phyloP scores from a whole-genome alignment of 225 moss, liverwort and hornwort species.

The Neckera pumila region DNA sequence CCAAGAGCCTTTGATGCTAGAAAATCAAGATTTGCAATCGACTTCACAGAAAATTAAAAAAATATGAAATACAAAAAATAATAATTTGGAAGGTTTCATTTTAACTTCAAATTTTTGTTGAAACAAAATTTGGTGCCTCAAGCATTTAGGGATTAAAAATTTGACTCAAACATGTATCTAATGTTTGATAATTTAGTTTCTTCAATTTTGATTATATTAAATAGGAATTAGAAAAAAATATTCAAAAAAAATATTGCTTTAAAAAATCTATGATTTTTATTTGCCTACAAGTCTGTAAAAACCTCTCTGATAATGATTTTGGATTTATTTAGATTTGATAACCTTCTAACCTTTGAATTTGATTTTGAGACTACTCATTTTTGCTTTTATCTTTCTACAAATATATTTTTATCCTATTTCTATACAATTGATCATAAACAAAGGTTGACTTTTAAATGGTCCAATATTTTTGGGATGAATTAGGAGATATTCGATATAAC shows the following conservation, averaged over 20 bases:
- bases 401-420: background rate
- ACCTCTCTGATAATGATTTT: background rate
- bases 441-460: background rate
- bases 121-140: no score
- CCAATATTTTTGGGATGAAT: background rate
- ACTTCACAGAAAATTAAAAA: no score
- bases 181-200: background rate
- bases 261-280: background rate
- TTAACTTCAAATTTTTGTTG: no score
- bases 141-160: background rate
- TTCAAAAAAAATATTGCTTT: rapidly evolving
- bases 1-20: no score
- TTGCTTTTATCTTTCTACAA: background rate
- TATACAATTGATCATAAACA: background rate
- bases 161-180: background rate
- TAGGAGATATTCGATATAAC: no score
- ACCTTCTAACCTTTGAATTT: background rate
- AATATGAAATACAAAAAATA: no score
- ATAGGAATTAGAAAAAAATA: background rate
- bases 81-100: no score
- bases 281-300: background rate
- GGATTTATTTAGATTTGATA: no score
- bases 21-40: no score
- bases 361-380: background rate
- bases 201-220: background rate